Conservation (phyloP, 352 stramenopile genomes). For the Pelagophyceae sp. region DNA sequence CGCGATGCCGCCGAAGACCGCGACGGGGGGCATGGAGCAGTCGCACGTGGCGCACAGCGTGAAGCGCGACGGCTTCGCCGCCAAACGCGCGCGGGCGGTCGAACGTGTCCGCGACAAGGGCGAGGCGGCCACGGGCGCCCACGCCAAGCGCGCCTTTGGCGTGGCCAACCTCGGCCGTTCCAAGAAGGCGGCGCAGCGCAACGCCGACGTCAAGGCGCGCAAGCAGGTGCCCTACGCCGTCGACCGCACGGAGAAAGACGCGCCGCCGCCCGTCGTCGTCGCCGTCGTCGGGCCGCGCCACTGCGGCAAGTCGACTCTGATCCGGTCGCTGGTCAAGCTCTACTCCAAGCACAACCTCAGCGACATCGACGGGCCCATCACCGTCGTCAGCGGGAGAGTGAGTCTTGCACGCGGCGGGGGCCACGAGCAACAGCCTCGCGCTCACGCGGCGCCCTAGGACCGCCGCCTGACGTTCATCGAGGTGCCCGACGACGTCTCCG, state of each 20-base stretch:
- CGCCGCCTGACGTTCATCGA: conserved; percentile 97
- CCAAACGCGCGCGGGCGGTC: neutral
- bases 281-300: conserved; percentile 93
- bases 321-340: conserved; percentile 95
- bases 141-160: conserved; percentile 25
- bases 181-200: conserved; percentile 91
- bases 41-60: neutral
- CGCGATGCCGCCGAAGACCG: too few relatives aligned
- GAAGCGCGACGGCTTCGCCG: neutral
- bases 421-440: conserved; percentile 2
- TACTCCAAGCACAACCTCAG: conserved; percentile 97
- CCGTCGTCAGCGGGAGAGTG: conserved; percentile 93
- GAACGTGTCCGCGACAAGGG: neutral
- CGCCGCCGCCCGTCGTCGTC: conserved; percentile 82
- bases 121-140: neutral
- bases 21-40: too few relatives aligned
- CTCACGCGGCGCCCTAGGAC: neutral
- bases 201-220: conserved; percentile 88
- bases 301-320: conserved; percentile 95
- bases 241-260: conserved; percentile 60
- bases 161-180: conserved; percentile 89
- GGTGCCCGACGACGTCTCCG: conserved; percentile 81
- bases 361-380: conserved; percentile 94
- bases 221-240: conserved; percentile 63
- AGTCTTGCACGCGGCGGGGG: too few relatives aligned